These are phyloP conservation scores for Westerdykella aurantiaca DNA, from an alignment of 2,329 filamentous ascomycete species.

Conservation along the genomic window DNA sequence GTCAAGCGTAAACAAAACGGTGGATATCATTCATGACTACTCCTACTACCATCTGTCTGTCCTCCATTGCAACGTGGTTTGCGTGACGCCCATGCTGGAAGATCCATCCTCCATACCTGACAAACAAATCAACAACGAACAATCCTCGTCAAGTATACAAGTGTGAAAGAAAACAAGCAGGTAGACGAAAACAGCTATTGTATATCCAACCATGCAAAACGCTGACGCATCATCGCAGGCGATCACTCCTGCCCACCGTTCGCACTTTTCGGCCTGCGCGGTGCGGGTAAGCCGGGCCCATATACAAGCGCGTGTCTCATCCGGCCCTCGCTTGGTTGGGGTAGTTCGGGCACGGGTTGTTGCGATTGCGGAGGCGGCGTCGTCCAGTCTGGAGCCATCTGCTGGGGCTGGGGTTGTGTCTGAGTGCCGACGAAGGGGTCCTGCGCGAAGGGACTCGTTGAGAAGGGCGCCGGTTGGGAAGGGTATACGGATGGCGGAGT, in stretches of 20 bases:
- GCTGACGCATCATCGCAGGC: too few relatives aligned
- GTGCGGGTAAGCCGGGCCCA: constrained; percentile 16
- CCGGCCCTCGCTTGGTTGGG: constrained; percentile 27
- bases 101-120: too few relatives aligned
- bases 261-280: not conserved
- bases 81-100: too few relatives aligned
- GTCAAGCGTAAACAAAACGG: too few relatives aligned
- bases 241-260: not conserved
- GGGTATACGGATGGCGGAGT: constrained; percentile 28
- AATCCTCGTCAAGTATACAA: too few relatives aligned
- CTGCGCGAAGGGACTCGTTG: constrained; percentile 24
- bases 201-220: too few relatives aligned
- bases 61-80: too few relatives aligned
- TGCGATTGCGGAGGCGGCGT: constrained; percentile 21
- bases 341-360: constrained; percentile 26
- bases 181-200: too few relatives aligned
- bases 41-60: too few relatives aligned
- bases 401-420: constrained; percentile 1
- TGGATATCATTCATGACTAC: too few relatives aligned
- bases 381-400: constrained; percentile 9
- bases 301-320: constrained; percentile 28
- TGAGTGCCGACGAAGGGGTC: constrained; percentile 16
- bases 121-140: too few relatives aligned
- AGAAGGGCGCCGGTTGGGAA: constrained; percentile 24
- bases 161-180: too few relatives aligned